Evolutionary conservation across 148 eudicot species (phyloP).

Genomic region (Euryodendron excelsum): DNA sequence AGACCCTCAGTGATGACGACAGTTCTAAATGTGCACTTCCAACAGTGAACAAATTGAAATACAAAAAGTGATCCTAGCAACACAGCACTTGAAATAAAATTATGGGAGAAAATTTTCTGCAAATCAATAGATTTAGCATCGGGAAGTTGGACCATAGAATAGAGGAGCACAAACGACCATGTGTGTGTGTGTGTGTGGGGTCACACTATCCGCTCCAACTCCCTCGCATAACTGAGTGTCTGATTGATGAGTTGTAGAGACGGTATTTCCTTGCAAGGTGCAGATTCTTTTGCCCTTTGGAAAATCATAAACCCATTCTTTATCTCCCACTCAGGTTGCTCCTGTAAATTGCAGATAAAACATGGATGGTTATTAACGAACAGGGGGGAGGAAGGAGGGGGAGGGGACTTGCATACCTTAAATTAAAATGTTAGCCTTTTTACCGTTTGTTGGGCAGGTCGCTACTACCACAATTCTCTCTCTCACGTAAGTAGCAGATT

Average conservation of each 20-base stretch:
- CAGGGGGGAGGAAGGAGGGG: too few species aligned
- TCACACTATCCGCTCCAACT: slow-evolving; percentile 78
- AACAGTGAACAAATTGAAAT: background rate
- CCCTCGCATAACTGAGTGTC: slow-evolving; percentile 82
- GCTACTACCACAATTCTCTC: too few species aligned
- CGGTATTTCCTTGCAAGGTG: slow-evolving; percentile 75
- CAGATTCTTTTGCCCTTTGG: slow-evolving; percentile 64
- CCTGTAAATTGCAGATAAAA: too few species aligned
- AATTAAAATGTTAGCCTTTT: too few species aligned
- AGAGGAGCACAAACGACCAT: too few species aligned
- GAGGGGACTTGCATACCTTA: too few species aligned
- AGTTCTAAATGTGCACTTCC: background rate
- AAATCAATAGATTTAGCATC: background rate
- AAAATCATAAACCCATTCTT: slow-evolving; percentile 69
- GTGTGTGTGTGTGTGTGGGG: too few species aligned
- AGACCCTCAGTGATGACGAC: too few species aligned
- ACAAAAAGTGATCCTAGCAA: background rate
- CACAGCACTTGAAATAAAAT: background rate
- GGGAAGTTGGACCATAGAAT: background rate
- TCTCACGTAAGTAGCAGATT: too few species aligned
- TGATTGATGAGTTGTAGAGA: slow-evolving; percentile 67
- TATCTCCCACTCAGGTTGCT: slow-evolving; percentile 71
- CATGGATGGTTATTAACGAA: too few species aligned
- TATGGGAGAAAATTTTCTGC: too few species aligned
- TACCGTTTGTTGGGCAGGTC: too few species aligned